Evolutionary conservation across 768 basidiomycete species (phyloP), one percentile per base, ranked within the genome.

Genomic region (Mrakia frigida): DNA sequence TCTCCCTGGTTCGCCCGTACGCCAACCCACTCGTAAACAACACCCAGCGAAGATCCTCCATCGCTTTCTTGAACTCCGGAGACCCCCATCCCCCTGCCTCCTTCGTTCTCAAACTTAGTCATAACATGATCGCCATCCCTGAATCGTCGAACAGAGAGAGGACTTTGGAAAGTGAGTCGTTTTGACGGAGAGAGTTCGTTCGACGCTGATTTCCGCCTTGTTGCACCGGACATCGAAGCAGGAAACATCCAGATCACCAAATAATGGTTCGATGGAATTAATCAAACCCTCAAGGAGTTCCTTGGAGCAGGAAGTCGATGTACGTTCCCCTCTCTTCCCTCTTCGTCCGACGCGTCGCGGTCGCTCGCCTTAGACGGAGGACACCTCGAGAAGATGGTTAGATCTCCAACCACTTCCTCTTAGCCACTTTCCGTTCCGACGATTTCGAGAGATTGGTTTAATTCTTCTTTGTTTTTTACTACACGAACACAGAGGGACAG

Each of bases 91-190:
- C n/a, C n/a, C n/a, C n/a, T n/a, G n/a, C n/a, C n/a, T n/a, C n/a
- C n/a, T n/a, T n/a, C n/a, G 81, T 87, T 13, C 82, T 87, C 16
- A 84, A 85, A 73, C 86, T 87, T 81, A 86, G 86, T 2, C 79
- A 83, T 18, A 85, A 87, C 70, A 81, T 88, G 71, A 85, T 87
- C 76, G 82, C 85, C 33, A 86, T 87, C 78, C 87, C 87, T 1
- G 87, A 86, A n/a, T 56, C 46, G 23, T 70, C 68, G 7, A 75
- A 33, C 35, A 39, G 25, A 25, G 41, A 31, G 28, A 52, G 74
- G 14, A 60, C 41, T 3, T 31, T 53, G 9, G 74, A 75, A 28
- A 70, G 56, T 59, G 56, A 21, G 56, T 21, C 56, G 7, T 59
- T 59, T 59, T 23, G 56, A 59, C 6, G 56, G 10, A 23, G 56